Conservation (phyloP, 768 basidiomycete species). For the Lentinus tigrinus region DNA sequence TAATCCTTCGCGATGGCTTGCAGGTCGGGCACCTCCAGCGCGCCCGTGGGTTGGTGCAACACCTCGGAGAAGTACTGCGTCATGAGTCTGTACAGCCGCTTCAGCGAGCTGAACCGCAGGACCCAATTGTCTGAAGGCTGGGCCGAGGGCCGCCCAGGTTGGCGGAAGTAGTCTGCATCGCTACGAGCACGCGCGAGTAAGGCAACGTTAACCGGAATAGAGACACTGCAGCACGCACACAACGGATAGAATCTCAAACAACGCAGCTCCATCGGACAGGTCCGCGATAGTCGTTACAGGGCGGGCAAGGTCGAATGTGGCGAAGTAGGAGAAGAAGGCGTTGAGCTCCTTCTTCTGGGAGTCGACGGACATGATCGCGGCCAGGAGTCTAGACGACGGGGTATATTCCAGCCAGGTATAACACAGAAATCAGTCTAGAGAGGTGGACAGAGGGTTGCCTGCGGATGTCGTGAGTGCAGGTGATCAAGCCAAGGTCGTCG, state of each 20-base stretch:
- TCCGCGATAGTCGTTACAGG: constrained; percentile 63
- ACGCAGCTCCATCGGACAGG: constrained; percentile 76
- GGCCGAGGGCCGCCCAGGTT: constrained; percentile 52
- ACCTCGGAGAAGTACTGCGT: constrained; percentile 87
- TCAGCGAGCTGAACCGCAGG: constrained; percentile 77
- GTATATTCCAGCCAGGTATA: constrained; percentile 18
- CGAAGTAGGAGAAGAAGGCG: constrained; percentile 81
- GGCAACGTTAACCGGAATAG: not conserved
- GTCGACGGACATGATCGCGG: constrained; percentile 28
- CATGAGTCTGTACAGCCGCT: constrained; percentile 83
- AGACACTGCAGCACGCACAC: constrained; percentile 53
- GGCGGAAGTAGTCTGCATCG: constrained; percentile 77
- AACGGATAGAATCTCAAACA: constrained; percentile 71
- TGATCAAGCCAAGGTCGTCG: not conserved
- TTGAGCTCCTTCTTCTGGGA: constrained; percentile 61
- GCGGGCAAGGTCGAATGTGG: constrained; percentile 65
- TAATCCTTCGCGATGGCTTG: constrained; percentile 82
- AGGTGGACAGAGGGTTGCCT: not conserved
- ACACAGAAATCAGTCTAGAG: not conserved
- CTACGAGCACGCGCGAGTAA: constrained; percentile 36
- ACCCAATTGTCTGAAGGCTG: constrained; percentile 88
- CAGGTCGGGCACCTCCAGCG: constrained; percentile 84
- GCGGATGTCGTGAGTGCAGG: constrained; percentile 5
- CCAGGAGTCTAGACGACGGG: constrained; percentile 4
- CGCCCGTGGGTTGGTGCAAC: constrained; percentile 73